Conservation (phyloP, 768 basidiomycete species). For the Mycena filopes region DNA sequence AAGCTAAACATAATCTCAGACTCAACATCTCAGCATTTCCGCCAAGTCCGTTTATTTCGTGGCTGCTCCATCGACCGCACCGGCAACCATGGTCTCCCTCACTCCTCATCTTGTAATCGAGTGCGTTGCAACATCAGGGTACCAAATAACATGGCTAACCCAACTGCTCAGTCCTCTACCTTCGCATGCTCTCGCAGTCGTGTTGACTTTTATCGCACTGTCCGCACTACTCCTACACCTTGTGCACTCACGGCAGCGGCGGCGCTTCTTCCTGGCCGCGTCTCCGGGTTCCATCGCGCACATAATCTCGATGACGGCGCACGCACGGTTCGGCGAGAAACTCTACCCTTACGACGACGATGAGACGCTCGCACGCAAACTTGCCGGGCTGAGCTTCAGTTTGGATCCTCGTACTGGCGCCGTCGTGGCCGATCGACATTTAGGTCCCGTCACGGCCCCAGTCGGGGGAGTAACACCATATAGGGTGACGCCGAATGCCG, state of each 20-base stretch:
- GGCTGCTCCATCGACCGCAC: constrained; percentile 44
- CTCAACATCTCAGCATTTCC: constrained; percentile 64
- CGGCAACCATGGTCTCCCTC: constrained; percentile 52
- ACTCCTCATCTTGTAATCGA: constrained; percentile 65
- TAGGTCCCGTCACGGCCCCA: constrained; percentile 10
- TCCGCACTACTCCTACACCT: constrained; percentile 59
- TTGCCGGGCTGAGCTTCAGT: constrained; percentile 61
- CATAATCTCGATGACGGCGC: constrained; percentile 65
- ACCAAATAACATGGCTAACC: background rate
- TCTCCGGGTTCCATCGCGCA: constrained; percentile 72
- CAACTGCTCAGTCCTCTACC: constrained; percentile 55
- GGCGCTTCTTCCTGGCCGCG: constrained; percentile 59
- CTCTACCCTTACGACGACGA: constrained; percentile 68
- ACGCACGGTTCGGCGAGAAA: constrained; percentile 69
- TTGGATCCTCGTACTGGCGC: constrained; percentile 70
- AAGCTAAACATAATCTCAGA: constrained; percentile 44
- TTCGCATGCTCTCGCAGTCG: constrained; percentile 57
- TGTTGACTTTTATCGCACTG: constrained; percentile 59
- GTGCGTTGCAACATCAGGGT: constrained; percentile 52
- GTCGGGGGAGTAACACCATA: background rate
- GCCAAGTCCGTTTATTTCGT: constrained; percentile 71
- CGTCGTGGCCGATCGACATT: constrained; percentile 64
- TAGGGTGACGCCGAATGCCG: background rate
- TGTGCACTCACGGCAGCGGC: constrained; percentile 58
- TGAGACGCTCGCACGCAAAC: constrained; percentile 54